phyloP scores from a whole-genome alignment of 2,329 filamentous ascomycete genomes.

The Emmonsiellopsis sp. region DNA sequence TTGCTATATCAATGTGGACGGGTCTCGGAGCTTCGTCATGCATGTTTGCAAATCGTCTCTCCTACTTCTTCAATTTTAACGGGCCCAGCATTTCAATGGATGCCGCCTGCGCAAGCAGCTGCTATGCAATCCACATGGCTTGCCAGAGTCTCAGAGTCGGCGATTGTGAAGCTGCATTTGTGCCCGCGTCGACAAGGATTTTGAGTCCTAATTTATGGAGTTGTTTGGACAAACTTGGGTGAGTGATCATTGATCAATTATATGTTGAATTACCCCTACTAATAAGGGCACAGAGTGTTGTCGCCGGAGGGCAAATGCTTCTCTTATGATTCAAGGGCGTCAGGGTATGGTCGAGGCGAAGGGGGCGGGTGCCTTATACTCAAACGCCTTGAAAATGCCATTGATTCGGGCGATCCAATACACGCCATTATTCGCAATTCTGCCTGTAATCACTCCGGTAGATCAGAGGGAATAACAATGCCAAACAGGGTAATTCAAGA shows the following conservation, averaged over 20 bases:
- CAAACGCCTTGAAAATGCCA: slow-evolving; percentile 34
- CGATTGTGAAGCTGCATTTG: slow-evolving; percentile 17
- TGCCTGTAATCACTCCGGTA: slow-evolving; percentile 38
- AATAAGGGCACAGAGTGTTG: slow-evolving; percentile 16
- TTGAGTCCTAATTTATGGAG: not conserved
- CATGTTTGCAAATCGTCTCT: slow-evolving; percentile 19
- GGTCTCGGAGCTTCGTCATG: slow-evolving; percentile 18
- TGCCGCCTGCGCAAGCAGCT: slow-evolving; percentile 26
- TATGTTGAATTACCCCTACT: slow-evolving; percentile 3
- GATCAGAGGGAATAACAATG: slow-evolving; percentile 37
- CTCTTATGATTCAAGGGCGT: slow-evolving; percentile 31
- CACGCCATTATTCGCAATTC: slow-evolving; percentile 34
- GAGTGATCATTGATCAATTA: no score
- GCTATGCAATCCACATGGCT: slow-evolving; percentile 26
- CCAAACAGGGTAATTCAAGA: slow-evolving; percentile 31
- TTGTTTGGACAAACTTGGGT: no score
- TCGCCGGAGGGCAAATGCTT: slow-evolving; percentile 22
- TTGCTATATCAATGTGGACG: slow-evolving; percentile 19
- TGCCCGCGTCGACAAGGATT: slow-evolving; percentile 7
- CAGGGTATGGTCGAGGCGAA: slow-evolving; percentile 42
- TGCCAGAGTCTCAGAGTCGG: slow-evolving; percentile 18
- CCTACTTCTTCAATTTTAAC: slow-evolving; percentile 27
- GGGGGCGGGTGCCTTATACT: slow-evolving; percentile 34
- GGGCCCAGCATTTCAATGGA: slow-evolving; percentile 26
- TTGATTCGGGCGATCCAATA: slow-evolving; percentile 35